Base-by-base conservation (phyloP, 2,329 filamentous ascomycete species). In the Cyanodermella asteris region DNA sequence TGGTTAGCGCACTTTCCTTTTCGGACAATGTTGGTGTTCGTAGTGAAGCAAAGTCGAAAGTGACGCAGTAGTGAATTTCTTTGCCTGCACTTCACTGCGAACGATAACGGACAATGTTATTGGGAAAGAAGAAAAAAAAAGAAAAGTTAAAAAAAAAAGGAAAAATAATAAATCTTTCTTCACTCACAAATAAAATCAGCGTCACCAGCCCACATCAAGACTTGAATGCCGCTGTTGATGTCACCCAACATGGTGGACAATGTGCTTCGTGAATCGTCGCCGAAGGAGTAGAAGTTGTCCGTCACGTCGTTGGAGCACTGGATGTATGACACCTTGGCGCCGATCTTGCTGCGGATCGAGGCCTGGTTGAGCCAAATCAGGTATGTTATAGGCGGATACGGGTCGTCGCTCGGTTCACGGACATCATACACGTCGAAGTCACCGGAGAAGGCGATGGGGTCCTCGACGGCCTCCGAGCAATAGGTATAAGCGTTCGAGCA, bases 141-240 rank as follows among this genome's bases (percentile, higher is more conserved):
- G n/a, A n/a, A n/a, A n/a, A n/a, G n/a, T n/a, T n/a, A n/a, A n/a
- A n/a, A n/a, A n/a, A n/a, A n/a, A n/a, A n/a, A n/a, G n/a, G n/a
- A n/a, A n/a, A n/a, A n/a, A n/a, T n/a, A n/a, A n/a, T n/a, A n/a
- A n/a, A n/a, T n/a, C n/a, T n/a, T n/a, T n/a, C n/a, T n/a, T n/a
- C n/a, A n/a, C n/a, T n/a, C n/a, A n/a, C 60, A 66, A 26, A 64
- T 61, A 44, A 52, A 65, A 34, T 68, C 62, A 24, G 61, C 53
- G 28, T 65, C 62, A 18, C 61, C 61, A 0, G 61, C 59, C 59
- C 59, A 66, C 21, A 64, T 42, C 3, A 64, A 36, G 1, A 58
- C 53, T 13, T 46, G 49, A 16, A 64, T 50, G 3, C 55, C 56
- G 6, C 50, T 50, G 31, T 54, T 43, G 11, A 62, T 50, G 3